A percentile compares a stretch with the other conserved stretches of the same genome.
These are phyloP conservation scores for Pythium insidiosum DNA, from an alignment of 352 stramenopile genomes.

Conservation along the genomic window DNA sequence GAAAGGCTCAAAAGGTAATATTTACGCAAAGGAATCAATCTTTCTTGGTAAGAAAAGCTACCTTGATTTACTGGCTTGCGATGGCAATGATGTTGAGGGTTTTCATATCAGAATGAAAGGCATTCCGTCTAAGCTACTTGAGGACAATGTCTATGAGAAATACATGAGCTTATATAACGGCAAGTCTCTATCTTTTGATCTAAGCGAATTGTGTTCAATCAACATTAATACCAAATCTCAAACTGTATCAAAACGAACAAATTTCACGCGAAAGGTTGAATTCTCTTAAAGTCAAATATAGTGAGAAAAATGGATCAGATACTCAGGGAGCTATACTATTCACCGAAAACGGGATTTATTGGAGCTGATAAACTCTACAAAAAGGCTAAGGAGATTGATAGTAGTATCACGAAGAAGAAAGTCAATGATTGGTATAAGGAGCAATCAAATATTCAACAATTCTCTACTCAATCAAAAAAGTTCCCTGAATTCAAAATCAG, in stretches of 20 bases:
- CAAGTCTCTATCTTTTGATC: too few species aligned
- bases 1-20: too few species aligned
- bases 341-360: conserved; percentile 18
- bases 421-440: conserved; percentile 15
- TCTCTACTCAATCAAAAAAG: conserved; percentile 9
- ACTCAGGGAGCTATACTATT: conserved; percentile 19
- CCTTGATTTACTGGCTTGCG: too few species aligned
- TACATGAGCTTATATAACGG: too few species aligned
- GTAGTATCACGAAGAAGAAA: conserved; percentile 11
- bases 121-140: conserved; percentile 28
- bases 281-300: conserved; percentile 10
- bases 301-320: conserved; percentile 14
- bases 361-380: conserved; percentile 12
- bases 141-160: conserved; percentile 25
- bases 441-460: conserved; percentile 16
- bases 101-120: too few species aligned
- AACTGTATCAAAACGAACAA: conserved; percentile 27
- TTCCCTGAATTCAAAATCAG: conserved; percentile 10
- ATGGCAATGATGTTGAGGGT: too few species aligned
- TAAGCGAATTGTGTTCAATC: too few species aligned
- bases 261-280: conserved; percentile 16
- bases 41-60: too few species aligned
- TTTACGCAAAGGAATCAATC: too few species aligned
- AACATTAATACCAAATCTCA: conserved; percentile 20
- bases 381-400: conserved; percentile 13